phyloP scores from a whole-genome alignment of 805 yeast species.

The Saccharomycopsis fermentans region DNA sequence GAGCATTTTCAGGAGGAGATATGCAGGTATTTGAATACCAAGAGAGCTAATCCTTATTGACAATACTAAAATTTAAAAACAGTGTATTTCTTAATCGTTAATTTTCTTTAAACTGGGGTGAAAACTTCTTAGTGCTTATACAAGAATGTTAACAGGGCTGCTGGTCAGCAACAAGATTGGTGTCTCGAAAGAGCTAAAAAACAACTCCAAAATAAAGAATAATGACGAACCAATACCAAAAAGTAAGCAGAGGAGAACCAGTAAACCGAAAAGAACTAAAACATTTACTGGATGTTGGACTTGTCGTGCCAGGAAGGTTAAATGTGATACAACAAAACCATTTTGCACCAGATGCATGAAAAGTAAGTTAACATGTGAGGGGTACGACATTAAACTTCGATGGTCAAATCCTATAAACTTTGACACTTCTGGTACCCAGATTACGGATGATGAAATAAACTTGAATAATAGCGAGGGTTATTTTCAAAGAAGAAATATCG shows the following conservation, averaged over 20 bases:
- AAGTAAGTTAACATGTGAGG: conserved; percentile 63
- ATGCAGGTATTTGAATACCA: too few species aligned
- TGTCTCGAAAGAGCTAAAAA: too few species aligned
- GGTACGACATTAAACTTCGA: conserved; percentile 69
- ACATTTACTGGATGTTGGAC: conserved; percentile 87
- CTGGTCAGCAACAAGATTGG: too few species aligned
- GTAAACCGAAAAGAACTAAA: conserved; percentile 37
- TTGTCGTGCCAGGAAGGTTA: conserved; percentile 69
- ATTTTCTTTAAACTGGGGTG: too few species aligned
- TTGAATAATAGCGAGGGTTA: conserved; percentile 22
- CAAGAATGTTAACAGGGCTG: too few species aligned
- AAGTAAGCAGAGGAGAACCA: not conserved
- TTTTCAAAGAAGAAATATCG: conserved; percentile 62
- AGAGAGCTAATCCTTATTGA: too few species aligned
- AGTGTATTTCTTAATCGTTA: too few species aligned
- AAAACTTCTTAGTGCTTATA: too few species aligned
- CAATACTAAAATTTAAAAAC: too few species aligned
- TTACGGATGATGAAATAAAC: not conserved
- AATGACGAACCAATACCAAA: not conserved
- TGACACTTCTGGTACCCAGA: conserved; percentile 22
- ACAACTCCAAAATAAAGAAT: too few species aligned
- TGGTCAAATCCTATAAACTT: conserved; percentile 55
- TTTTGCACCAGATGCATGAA: conserved; percentile 60
- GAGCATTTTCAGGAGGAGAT: too few species aligned
- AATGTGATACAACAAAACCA: conserved; percentile 70